Evolutionary conservation across 2,329 filamentous ascomycete species (phyloP), one percentile per base, ranked within the genome.

Genomic region (Dryadomyces quercivorus): DNA sequence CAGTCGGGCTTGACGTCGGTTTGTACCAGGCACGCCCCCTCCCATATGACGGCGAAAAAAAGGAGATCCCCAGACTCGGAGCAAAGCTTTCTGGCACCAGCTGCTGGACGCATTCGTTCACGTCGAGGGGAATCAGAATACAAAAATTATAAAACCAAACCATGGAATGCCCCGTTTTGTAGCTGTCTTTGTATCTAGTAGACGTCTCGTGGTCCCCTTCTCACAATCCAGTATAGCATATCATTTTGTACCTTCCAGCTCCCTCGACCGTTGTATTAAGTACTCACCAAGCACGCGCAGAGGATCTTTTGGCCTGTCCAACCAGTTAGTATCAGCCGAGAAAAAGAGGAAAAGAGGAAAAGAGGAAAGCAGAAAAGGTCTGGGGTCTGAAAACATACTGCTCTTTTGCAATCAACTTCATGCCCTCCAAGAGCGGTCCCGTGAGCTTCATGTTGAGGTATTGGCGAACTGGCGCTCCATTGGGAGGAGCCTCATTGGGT

Each of bases 371-470:
- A n/a, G n/a, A n/a, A n/a, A n/a, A n/a, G n/a, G n/a, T n/a, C n/a
- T n/a, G n/a, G n/a, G n/a, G n/a, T n/a, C n/a, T n/a, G n/a, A 2
- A 10, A 20, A 76, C 84, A 63, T 69, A 88, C 85, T 85, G 80
- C 45, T 88, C 82, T 60, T 79, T 82, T 5, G 83, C 84, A 57
- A 90, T 65, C 54, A 76, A 68, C 70, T 88, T 89, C 83, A 90
- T 86, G 22, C 85, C 86, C 62, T 89, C 85, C 43, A 89, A 69
- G 56, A 90, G 63, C 26, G 78, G 76, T 1, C 79, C 79, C 0
- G 84, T 86, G 44, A 90, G 77, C 61, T 82, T 86, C 50, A 76
- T 75, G 63, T 89, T 89, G 61, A 90, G 68, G 65, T 88, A 90
- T 62, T 80, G 77, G 47, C 86, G 77, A 5, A 81, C 81, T 1